Evolutionary conservation across 805 yeast species (phyloP).

Genomic region (Saturnispora galanensis): DNA sequence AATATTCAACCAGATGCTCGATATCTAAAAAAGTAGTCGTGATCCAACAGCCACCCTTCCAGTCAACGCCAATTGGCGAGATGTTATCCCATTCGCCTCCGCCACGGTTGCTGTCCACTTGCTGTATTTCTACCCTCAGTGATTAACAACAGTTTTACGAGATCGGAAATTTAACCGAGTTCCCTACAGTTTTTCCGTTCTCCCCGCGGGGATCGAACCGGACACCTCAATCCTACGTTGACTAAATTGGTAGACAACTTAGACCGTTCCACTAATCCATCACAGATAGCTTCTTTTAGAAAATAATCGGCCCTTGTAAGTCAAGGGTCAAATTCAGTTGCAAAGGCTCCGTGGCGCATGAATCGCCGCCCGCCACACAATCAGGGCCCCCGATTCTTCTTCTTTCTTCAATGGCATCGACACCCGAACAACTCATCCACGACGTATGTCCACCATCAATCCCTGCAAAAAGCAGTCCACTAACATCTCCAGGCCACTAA

Average conservation of each 20-base stretch:
- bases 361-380: neutral
- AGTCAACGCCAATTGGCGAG: constrained; percentile 25
- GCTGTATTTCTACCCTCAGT: constrained; percentile 39
- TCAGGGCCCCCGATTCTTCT: neutral
- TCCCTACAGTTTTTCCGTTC: constrained; percentile 24
- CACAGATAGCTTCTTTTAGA: constrained; percentile 2
- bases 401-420: constrained; percentile 17
- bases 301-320: neutral
- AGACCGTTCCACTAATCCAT: constrained; percentile 8
- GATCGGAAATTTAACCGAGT: constrained; percentile 22
- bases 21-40: neutral
- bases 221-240: constrained; percentile 30
- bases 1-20: too few relatives aligned
- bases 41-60: neutral
- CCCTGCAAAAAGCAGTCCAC: constrained; percentile 1
- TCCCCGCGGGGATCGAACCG: constrained; percentile 35
- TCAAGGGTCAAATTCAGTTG: too few relatives aligned
- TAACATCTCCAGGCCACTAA: constrained; percentile 46
- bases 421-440: constrained; percentile 25
- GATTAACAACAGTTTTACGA: constrained; percentile 25
- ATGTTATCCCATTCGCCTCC: constrained; percentile 32
- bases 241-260: constrained; percentile 1
- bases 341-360: too few relatives aligned
- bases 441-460: constrained; percentile 20
- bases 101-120: constrained; percentile 32